These are phyloP conservation scores for Neoascochyta sp. DNA, from an alignment of 2,329 filamentous ascomycete genomes.

Conservation along the genomic window DNA sequence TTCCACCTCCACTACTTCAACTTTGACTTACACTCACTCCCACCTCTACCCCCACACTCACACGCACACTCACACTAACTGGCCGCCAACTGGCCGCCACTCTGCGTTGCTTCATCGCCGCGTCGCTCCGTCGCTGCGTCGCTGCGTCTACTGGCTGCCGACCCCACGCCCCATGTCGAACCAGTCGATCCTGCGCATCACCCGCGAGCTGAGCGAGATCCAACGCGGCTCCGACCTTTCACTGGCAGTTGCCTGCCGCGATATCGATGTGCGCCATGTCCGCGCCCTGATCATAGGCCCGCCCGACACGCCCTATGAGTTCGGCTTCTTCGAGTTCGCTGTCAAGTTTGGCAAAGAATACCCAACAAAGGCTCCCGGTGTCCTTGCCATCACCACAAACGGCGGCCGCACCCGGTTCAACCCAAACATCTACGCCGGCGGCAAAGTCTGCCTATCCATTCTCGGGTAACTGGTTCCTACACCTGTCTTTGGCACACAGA, in stretches of 20 bases:
- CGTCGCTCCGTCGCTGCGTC: conserved; percentile 1
- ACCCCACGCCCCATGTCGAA: conserved; percentile 59
- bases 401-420: conserved; percentile 87
- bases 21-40: conserved; percentile 2
- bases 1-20: conserved; percentile 2
- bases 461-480: conserved; percentile 59
- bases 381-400: conserved; percentile 78
- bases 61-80: conserved; percentile 2
- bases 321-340: conserved; percentile 91
- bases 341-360: conserved; percentile 83
- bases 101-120: conserved; percentile 4
- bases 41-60: too few relatives aligned
- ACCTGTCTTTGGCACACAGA: background rate
- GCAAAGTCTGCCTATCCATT: conserved; percentile 93
- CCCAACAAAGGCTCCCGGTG: conserved; percentile 61
- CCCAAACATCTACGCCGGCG: conserved; percentile 88
- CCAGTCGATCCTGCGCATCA: conserved; percentile 84
- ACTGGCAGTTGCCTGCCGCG: conserved; percentile 80
- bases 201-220: conserved; percentile 81
- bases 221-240: conserved; percentile 82
- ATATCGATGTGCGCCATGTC: conserved; percentile 83
- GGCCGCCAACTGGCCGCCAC: conserved; percentile 9
- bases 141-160: conserved; percentile 2
- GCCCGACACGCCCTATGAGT: conserved; percentile 92
- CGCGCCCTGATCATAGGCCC: conserved; percentile 87